Conservation (phyloP, 2,329 filamentous ascomycete genomes). For the Penicillium digitatum region DNA sequence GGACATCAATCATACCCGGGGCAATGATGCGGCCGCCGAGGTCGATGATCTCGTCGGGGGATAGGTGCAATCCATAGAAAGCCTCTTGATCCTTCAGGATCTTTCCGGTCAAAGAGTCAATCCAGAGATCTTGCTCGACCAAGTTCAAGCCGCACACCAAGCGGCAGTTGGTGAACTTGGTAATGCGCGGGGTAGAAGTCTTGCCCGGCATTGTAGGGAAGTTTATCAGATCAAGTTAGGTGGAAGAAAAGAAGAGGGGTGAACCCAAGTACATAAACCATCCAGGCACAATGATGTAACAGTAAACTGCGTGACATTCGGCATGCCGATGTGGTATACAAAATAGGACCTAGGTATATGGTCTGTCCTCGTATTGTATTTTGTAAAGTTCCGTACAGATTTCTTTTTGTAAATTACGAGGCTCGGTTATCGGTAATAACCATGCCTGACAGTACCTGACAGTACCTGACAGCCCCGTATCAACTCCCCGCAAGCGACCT, state of each 20-base stretch:
- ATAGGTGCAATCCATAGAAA: conserved; percentile 47
- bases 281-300: conserved; percentile 20
- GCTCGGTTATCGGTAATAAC: too few species aligned
- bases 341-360: too few species aligned
- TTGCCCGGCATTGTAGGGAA: conserved; percentile 36
- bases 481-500: too few species aligned
- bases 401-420: too few species aligned
- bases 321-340: conserved; percentile 23
- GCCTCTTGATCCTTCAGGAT: conserved; percentile 67
- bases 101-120: conserved; percentile 75
- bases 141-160: conserved; percentile 65
- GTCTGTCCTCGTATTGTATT: too few species aligned
- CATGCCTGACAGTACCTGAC: too few species aligned
- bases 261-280: conserved; percentile 8
- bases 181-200: conserved; percentile 52
- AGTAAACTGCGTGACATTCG: conserved; percentile 19
- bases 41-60: conserved; percentile 70
- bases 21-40: conserved; percentile 78
- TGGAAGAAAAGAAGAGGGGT: neutral
- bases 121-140: conserved; percentile 79
- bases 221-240: neutral
- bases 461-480: too few species aligned
- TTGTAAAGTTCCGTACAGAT: too few species aligned
- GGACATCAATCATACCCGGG: conserved; percentile 83
- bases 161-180: conserved; percentile 85